Base-by-base conservation (phyloP, 371 early-diverging fungal species). In the Cokeromyces recurvatus region DNA sequence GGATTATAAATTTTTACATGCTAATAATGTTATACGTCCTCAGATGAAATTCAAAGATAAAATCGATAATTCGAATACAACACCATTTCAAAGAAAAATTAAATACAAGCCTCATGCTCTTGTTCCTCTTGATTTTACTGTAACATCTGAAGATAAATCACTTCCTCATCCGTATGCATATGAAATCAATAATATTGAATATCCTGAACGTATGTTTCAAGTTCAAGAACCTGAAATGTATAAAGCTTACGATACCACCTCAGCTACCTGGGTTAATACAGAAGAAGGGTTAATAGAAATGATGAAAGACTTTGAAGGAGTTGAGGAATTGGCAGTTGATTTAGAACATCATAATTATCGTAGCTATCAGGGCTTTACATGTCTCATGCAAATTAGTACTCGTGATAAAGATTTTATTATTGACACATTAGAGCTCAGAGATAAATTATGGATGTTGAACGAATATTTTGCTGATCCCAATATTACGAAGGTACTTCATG, bases 321-420 rank as follows among this genome's bases (percentile, higher is more conserved):
- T 61, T 3, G 52, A 62, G 1, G 95, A 92, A 57, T 67, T 98
- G 25, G 97, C 97, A 0, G 78, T 98, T 2, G 99, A 98, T 84
- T 66, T 95, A 56, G 99, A 98, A 56, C 69, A 94, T 60, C 97
- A 97, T 68, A 85, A 87, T 59, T 95, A 92, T 59, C 84, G 97
- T 15, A 85, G 93, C 19, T 98, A 71, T 68, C 92, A 90, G 65
- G 99, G 99, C 0, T 92, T 98, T 54, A 85, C 86, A 8, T 97
- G 96, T 72, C 59, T 98, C 46, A 89, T 97, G 70, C 99, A 98
- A 65, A 70, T 98, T 16, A 89, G 91, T 36, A 91, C 94, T 0
- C 80, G 95, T n/a, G 73, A 72, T 14, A 71, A 88, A 44, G 99
- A 98, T 66, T 97, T 76, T 57, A 71, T 97, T 14, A 70, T 98